Evolutionary conservation across 139 green algal species (phyloP), one percentile per base, ranked within the genome.

Genomic region (Auxenochlorella pyrenoidosa): DNA sequence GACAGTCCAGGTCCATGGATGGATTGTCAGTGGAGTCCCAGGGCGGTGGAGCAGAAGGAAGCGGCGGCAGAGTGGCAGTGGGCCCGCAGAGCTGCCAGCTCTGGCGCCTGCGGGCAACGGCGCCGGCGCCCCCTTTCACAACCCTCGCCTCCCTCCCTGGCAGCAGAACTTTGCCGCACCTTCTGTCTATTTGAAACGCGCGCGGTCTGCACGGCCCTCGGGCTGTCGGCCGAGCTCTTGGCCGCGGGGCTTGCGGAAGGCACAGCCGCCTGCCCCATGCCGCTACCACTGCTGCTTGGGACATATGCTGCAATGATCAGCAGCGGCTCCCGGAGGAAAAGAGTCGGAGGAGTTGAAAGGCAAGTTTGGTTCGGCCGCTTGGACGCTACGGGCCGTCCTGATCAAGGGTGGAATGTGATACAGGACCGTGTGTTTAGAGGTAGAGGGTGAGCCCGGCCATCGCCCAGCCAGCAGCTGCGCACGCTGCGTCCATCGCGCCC

Each of bases 171-270:
- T 22, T 22, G 2, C 54, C 12, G 10, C 22, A 63, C 79, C 79
- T 75, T 40, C 80, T 60, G 26, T 86, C 82, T 80, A 86, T 86
- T 5, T 71, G 68, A n/a, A 86, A 86, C 1, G 81, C 79, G 3
- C n/a, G 41, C 3, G 58, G 59, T n/a, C 12, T 34, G 32, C 54
- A 34, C 78, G 58, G 34, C 13, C 30, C 3, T 6, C 41, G 51
- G 24, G 19, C 30, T 13, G 28, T 13, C 30, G 51, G 30, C 10
- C 28, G 19, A 82, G 30, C 13, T 82, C 19, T 5, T 34, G 13
- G 16, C 54, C 54, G 54, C 12, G 54, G 54, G 54, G 54, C 15
- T 8, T 22, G 54, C 54, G 18, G 54, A 24, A 22, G 13, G 54
- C 54, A 63, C 54, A 13, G 54, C 13, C 54, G 54, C 54, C 54